These are phyloP conservation scores for Linum trigynum DNA, from an alignment of 345 rosid species.

Conservation along the genomic window DNA sequence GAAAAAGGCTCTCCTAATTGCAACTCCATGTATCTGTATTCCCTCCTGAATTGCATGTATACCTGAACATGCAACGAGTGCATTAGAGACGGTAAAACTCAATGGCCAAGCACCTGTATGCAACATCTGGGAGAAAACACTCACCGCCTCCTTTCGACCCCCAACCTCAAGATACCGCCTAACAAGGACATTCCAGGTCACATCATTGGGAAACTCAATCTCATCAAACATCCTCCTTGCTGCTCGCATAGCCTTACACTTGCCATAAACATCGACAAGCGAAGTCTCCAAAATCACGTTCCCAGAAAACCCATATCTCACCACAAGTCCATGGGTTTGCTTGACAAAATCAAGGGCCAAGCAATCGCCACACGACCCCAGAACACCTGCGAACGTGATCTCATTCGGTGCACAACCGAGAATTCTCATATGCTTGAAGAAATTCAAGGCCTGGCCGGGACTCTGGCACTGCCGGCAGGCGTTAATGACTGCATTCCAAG, in stretches of 20 bases:
- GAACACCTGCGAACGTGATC: slow-evolving; percentile 48
- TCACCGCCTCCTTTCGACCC: slow-evolving; percentile 41
- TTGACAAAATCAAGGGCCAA: slow-evolving; percentile 32
- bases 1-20: slow-evolving; percentile 33
- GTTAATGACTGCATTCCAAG: slow-evolving; percentile 77
- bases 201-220: slow-evolving; percentile 48
- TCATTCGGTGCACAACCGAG: slow-evolving; percentile 43
- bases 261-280: slow-evolving; percentile 73
- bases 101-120: slow-evolving; percentile 38
- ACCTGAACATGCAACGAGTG: slow-evolving; percentile 65
- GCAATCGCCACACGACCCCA: slow-evolving; percentile 42
- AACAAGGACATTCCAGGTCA: slow-evolving; percentile 86
- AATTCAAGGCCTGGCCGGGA: slow-evolving; percentile 28
- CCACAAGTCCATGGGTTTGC: slow-evolving; percentile 57
- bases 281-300: slow-evolving; percentile 70
- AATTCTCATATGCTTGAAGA: slow-evolving; percentile 44
- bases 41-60: slow-evolving; percentile 42
- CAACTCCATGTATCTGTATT: slow-evolving; percentile 58
- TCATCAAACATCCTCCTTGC: slow-evolving; percentile 69
- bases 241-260: slow-evolving; percentile 51
- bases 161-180: slow-evolving; percentile 73
- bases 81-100: slow-evolving; percentile 61
- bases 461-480: slow-evolving; percentile 38
- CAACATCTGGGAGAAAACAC: slow-evolving; percentile 53
- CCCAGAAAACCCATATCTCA: slow-evolving; percentile 42